A percentile compares a stretch with the other conserved stretches of the same genome.
Evolutionary conservation across 768 basidiomycete genomes (phyloP).

Genomic region (Kwoniella newhampshirensis): DNA sequence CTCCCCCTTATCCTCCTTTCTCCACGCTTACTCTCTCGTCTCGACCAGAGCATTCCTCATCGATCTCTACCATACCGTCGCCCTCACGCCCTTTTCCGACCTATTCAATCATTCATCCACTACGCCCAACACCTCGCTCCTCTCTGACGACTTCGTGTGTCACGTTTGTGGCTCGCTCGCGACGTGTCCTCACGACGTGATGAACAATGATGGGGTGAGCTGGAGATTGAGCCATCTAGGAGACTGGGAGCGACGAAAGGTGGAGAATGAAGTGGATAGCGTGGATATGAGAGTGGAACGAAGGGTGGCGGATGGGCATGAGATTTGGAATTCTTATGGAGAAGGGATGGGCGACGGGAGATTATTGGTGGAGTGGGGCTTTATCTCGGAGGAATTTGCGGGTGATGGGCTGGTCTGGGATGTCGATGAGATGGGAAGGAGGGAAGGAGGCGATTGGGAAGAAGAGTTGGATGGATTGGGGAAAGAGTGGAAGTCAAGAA

Average conservation of each 20-base stretch:
- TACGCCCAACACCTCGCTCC: conserved; percentile 27
- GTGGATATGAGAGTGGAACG: conserved; percentile 34
- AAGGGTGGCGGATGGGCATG: conserved; percentile 20
- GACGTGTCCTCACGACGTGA: conserved; percentile 26
- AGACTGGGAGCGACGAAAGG: neutral
- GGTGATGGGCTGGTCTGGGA: conserved; percentile 24
- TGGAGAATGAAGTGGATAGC: conserved; percentile 19
- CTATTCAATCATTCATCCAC: conserved; percentile 46
- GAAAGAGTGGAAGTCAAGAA: no score
- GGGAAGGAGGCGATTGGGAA: neutral
- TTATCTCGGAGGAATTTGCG: conserved; percentile 23
- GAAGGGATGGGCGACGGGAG: conserved; percentile 32
- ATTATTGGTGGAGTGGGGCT: conserved; percentile 38
- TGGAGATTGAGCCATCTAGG: conserved; percentile 12
- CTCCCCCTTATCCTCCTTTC: conserved; percentile 15
- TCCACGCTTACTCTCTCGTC: conserved; percentile 65
- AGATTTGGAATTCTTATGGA: conserved; percentile 39
- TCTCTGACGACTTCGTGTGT: conserved; percentile 42
- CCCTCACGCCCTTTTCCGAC: conserved; percentile 87
- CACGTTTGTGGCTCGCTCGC: conserved; percentile 35
- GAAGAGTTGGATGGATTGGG: no score
- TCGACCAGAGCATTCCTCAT: conserved; percentile 80
- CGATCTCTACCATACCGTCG: conserved; percentile 74
- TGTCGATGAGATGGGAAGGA: neutral
- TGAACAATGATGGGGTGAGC: neutral